Evolutionary conservation across 148 eudicot species (phyloP).

Genomic region (Gaultheria prostrata): DNA sequence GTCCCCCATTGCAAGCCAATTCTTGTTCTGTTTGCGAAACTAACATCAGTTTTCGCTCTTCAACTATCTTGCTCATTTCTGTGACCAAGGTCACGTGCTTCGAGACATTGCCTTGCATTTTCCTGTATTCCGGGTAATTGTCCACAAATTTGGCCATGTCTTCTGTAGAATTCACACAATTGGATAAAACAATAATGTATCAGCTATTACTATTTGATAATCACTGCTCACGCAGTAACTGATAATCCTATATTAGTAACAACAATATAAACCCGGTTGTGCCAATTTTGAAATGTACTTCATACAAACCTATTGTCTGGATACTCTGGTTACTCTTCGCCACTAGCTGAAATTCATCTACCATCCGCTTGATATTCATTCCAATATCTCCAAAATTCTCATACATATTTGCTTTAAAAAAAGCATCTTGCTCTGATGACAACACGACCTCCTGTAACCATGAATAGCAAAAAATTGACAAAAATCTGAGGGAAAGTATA

Average conservation of each 20-base stretch:
- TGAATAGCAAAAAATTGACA: neutral
- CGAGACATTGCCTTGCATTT: constrained; percentile 96
- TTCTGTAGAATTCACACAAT: constrained; percentile 50
- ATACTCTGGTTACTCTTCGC: constrained; percentile 96
- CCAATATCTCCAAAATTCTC: constrained; percentile 99
- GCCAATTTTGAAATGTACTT: neutral
- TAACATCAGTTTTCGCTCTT: constrained; percentile 91
- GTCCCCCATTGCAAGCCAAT: constrained; percentile 98
- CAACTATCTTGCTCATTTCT: constrained; percentile 98
- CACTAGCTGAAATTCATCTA: constrained; percentile 94
- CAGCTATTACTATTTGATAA: neutral
- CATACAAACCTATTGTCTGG: constrained; percentile 82
- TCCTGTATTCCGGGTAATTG: constrained; percentile 92
- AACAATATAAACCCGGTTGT: neutral
- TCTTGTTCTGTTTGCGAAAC: constrained; percentile 98
- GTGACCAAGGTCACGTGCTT: constrained; percentile 95
- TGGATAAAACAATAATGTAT: neutral
- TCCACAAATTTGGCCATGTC: constrained; percentile 99
- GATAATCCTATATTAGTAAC: neutral
- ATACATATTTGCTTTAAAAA: constrained; percentile 90
- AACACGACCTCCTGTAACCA: constrained; percentile 78
- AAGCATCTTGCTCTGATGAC: constrained; percentile 93
- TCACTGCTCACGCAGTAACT: neutral
- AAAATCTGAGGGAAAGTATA: neutral
- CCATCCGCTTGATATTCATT: constrained; percentile 91